These are phyloP conservation scores for Epichloe festucae DNA, from an alignment of 2,329 filamentous ascomycete genomes.

Conservation along the genomic window DNA sequence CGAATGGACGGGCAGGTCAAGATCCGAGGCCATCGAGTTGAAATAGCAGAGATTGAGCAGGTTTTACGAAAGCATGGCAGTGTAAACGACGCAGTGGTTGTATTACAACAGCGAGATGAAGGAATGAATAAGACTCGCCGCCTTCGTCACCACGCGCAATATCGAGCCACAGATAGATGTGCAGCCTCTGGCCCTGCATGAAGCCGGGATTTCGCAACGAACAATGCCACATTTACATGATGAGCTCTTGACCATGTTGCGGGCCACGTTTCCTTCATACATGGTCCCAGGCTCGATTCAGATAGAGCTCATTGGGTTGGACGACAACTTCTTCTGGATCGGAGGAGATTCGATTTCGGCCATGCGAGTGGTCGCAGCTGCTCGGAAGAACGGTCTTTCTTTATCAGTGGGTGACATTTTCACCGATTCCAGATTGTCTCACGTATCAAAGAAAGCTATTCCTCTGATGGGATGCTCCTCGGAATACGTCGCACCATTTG, in stretches of 20 bases:
- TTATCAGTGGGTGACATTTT: slow-evolving; percentile 14
- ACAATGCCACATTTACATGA: neutral
- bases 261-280: slow-evolving; percentile 8
- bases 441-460: neutral
- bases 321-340: slow-evolving; percentile 16
- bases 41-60: neutral
- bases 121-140: neutral
- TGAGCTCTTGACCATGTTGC: neutral
- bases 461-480: neutral
- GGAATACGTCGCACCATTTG: neutral
- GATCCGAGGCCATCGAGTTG: neutral
- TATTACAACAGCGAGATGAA: neutral
- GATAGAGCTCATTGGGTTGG: neutral
- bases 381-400: slow-evolving; percentile 6
- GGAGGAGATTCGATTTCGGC: slow-evolving; percentile 18
- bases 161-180: no score
- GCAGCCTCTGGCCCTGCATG: neutral
- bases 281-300: slow-evolving; percentile 12
- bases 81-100: neutral
- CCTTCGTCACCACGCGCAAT: neutral
- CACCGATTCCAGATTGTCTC: slow-evolving; percentile 5
- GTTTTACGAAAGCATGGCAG: neutral
- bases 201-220: neutral
- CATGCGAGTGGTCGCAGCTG: slow-evolving; percentile 11
- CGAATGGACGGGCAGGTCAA: neutral